A percentile compares a stretch with the other conserved stretches of the same genome.
These are phyloP conservation scores for Boechera stricta DNA, from an alignment of 345 rosid species.

Conservation along the genomic window DNA sequence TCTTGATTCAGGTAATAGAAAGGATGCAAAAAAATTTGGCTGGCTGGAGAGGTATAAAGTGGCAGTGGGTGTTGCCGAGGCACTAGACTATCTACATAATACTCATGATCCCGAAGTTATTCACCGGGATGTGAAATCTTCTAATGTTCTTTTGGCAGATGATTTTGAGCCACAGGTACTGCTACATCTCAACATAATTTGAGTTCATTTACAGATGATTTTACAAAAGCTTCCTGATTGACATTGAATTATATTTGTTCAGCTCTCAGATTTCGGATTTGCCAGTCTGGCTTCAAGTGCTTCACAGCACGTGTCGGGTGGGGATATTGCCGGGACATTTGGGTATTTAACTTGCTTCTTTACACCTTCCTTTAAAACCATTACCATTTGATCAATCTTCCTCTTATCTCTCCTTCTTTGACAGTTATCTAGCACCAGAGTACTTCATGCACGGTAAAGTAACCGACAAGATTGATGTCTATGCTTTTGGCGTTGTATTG, in stretches of 20 bases:
- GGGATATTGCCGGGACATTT: constrained; percentile 90
- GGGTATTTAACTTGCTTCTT: constrained; percentile 56
- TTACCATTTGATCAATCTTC: constrained; percentile 4
- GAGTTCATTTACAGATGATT: constrained; percentile 16
- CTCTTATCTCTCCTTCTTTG: constrained; percentile 27
- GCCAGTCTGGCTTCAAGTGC: constrained; percentile 65
- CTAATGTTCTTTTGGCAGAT: constrained; percentile 86
- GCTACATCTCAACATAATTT: constrained; percentile 1
- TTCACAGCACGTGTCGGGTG: constrained; percentile 54
- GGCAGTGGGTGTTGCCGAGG: constrained; percentile 90
- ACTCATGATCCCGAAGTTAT: constrained; percentile 70
- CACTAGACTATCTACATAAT: constrained; percentile 83
- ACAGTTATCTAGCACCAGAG: constrained; percentile 98
- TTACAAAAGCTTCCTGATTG: constrained; percentile 11
- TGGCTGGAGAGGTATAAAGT: constrained; percentile 88
- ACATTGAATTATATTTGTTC: constrained; percentile 42
- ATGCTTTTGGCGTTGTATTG: constrained; percentile 91
- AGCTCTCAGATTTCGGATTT: constrained; percentile 98
- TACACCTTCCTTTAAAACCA: constrained; percentile 19
- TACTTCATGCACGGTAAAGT: constrained; percentile 93
- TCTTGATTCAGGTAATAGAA: constrained; percentile 61
- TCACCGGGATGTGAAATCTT: constrained; percentile 95
- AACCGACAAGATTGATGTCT: constrained; percentile 92
- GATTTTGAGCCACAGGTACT: constrained; percentile 95
- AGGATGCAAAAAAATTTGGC: constrained; percentile 62